Evolutionary conservation across 176 grass and related monocot species (phyloP).

Genomic region (Oryza rufipogon): DNA sequence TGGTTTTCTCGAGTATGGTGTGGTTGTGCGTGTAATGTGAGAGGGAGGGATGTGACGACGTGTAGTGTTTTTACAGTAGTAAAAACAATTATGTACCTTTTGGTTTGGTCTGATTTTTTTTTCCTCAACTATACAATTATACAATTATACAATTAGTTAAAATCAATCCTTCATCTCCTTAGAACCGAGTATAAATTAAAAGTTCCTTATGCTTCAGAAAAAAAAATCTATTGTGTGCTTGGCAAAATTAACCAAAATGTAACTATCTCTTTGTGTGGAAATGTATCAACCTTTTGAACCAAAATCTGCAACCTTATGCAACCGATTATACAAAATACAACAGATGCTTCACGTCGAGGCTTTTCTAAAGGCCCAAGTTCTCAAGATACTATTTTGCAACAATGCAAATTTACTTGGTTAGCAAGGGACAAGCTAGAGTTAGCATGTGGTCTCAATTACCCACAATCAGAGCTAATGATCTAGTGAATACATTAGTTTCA

Average conservation of each 20-base stretch:
- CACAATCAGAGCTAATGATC: neutral
- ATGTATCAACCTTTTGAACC: neutral
- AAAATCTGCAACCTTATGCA: conserved; percentile 10
- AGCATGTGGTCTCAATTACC: neutral
- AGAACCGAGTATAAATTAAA: neutral
- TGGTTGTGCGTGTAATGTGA: too few relatives aligned
- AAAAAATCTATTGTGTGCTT: neutral
- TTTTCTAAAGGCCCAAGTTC: neutral
- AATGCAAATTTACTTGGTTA: conserved; percentile 35
- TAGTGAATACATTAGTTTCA: neutral
- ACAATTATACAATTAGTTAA: neutral
- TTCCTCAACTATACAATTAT: neutral
- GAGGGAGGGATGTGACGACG: too few relatives aligned
- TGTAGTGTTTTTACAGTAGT: too few relatives aligned
- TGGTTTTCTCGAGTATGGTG: too few relatives aligned
- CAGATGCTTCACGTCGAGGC: neutral
- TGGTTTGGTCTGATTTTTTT: neutral
- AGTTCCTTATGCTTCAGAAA: neutral
- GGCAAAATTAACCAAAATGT: neutral
- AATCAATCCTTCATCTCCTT: neutral
- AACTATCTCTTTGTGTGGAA: neutral
- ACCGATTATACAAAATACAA: conserved; percentile 9
- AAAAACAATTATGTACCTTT: too few relatives aligned
- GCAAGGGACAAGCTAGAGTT: conserved; percentile 22
- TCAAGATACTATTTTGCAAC: neutral